phyloP scores from a whole-genome alignment of 2,329 filamentous ascomycete species.

The Beauveria sp. region DNA sequence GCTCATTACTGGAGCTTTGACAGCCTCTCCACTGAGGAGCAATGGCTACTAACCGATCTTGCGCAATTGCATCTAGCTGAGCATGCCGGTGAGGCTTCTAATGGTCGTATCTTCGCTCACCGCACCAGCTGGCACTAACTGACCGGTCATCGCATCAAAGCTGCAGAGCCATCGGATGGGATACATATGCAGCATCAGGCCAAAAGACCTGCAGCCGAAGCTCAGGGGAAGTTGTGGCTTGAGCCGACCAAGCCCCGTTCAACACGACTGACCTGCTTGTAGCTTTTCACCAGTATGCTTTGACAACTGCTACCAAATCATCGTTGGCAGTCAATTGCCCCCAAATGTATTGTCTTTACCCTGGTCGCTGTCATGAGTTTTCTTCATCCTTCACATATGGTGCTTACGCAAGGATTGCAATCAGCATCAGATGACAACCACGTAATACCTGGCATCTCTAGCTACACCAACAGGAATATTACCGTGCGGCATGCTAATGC shows the following conservation, averaged over 20 bases:
- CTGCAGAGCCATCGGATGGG: neutral
- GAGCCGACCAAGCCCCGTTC: neutral
- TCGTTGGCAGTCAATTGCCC: neutral
- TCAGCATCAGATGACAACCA: neutral
- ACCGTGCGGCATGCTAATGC: neutral
- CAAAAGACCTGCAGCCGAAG: neutral
- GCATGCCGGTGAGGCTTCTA: neutral
- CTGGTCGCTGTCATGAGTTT: neutral
- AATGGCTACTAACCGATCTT: neutral
- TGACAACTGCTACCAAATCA: too few species aligned
- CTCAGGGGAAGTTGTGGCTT: neutral
- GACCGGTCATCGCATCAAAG: neutral
- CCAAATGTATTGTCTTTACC: neutral
- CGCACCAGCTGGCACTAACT: neutral
- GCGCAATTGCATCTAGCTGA: neutral
- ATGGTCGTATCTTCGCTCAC: neutral
- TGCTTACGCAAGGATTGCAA: neutral
- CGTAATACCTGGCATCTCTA: too few species aligned
- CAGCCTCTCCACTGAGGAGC: constrained; percentile 1
- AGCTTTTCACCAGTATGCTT: neutral
- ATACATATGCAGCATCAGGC: neutral
- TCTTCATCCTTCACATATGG: neutral
- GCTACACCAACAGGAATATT: too few species aligned
- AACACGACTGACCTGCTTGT: neutral
- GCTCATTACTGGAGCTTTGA: neutral